phyloP scores from a whole-genome alignment of 2,329 filamentous ascomycete species.

The Neurospora sp. region DNA sequence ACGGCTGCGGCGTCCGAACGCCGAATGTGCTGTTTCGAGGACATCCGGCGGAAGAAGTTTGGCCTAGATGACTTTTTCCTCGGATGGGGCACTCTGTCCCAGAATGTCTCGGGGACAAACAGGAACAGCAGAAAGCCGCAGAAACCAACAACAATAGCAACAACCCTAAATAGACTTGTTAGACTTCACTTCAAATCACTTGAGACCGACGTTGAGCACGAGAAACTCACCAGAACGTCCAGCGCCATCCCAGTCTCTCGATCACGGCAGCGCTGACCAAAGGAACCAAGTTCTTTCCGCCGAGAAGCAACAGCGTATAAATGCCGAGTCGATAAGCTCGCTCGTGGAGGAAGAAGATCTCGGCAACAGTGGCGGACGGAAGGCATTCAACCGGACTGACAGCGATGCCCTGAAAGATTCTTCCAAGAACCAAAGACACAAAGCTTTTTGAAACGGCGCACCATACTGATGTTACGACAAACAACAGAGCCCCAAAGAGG shows the following conservation, averaged over 20 bases:
- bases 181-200: not conserved
- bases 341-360: slow-evolving; percentile 95
- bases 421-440: slow-evolving; percentile 65
- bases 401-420: slow-evolving; percentile 79
- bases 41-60: slow-evolving; percentile 37
- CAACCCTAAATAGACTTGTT: slow-evolving; percentile 46
- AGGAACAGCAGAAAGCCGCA: slow-evolving; percentile 68
- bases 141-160: slow-evolving; percentile 69
- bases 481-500: slow-evolving; percentile 65
- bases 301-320: slow-evolving; percentile 79
- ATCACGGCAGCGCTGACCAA: slow-evolving; percentile 82
- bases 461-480: slow-evolving; percentile 71
- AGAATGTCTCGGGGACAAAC: slow-evolving; percentile 92
- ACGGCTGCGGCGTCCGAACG: not conserved
- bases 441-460: slow-evolving; percentile 78
- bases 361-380: slow-evolving; percentile 86
- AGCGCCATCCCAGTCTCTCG: slow-evolving; percentile 69
- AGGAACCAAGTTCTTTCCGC: slow-evolving; percentile 85
- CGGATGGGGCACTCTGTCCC: slow-evolving; percentile 67
- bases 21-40: slow-evolving; percentile 28
- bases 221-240: slow-evolving; percentile 68
- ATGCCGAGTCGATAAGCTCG: slow-evolving; percentile 87
- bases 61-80: slow-evolving; percentile 23
- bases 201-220: not conserved
- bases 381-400: slow-evolving; percentile 88